Base-by-base conservation (phyloP, 2,329 filamentous ascomycete genomes). In the Periglandula ipomoeae region DNA sequence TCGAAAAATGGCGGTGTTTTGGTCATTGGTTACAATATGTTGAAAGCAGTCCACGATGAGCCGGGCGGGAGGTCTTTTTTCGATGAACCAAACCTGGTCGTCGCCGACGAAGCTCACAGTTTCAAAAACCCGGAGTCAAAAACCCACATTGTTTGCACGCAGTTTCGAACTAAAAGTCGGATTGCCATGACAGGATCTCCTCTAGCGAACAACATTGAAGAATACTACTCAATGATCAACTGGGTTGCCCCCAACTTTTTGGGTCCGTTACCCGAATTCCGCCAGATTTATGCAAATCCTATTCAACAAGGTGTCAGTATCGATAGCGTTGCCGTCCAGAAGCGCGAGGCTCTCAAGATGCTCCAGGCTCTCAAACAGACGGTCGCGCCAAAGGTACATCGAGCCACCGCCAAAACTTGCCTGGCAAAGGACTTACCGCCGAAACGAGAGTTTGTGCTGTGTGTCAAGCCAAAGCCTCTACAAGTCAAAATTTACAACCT, bases 171-270 rank as follows among this genome's bases (percentile, higher is more conserved):
- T 0, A 78, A 70, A 47, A 83, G 76, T 51, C 81, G 89, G 10
- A 86, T 96, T 54, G 90, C 89, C 5, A 71, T 96, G 52, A 95
- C 89, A 1, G 90, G 89, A 1, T 91, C 89, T 0, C 90, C 90
- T 1, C 70, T 96, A 46, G 82, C 87, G 4, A 96, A 95, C 60
- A 86, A 88, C 46, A 80, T 95, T 0, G 70, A 77, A 24, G 90
- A 96, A 58, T 95, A 95, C 59, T 89, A 84, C 59, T 70, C 82
- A n/a, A 87, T 95, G 79, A 84, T 95, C 50, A 78, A 90, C 53
- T 95, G 89, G 88, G 81, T 93, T 45, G 83, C 87, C 1, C 86
- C 87, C 0, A 80, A 79, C 22, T 95, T 87, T 61, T 72, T 95
- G 3, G 89, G 88, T 0, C 73, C 78, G 3, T 65, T 74, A 9